These are phyloP conservation scores for Euphorbia pulcherrima DNA, from an alignment of 345 rosid species.

Conservation along the genomic window DNA sequence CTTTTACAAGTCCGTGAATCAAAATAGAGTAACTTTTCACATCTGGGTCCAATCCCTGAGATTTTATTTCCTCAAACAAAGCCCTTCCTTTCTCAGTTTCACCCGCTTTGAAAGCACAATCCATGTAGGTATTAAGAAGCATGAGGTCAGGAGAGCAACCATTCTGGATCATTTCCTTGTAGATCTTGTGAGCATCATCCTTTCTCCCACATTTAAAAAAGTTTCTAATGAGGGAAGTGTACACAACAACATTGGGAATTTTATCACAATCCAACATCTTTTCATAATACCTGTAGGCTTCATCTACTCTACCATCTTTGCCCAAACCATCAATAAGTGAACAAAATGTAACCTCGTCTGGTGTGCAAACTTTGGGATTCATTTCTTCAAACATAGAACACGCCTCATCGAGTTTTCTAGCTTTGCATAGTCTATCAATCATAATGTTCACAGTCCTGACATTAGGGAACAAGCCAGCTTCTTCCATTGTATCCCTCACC, in stretches of 20 bases:
- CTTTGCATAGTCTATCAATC: constrained; percentile 92
- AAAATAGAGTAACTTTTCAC: constrained; percentile 71
- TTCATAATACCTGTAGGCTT: constrained; percentile 78
- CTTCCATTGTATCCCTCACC: constrained; percentile 77
- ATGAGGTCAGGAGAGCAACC: constrained; percentile 71
- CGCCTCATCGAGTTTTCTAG: constrained; percentile 80
- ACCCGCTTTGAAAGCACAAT: constrained; percentile 85
- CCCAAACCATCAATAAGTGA: constrained; percentile 93
- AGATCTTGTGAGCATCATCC: constrained; percentile 94
- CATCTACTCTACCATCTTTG: constrained; percentile 81
- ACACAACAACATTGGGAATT: constrained; percentile 58
- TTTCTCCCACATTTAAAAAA: constrained; percentile 77
- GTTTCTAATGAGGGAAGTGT: constrained; percentile 76
- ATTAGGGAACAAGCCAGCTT: constrained; percentile 79
- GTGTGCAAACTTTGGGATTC: constrained; percentile 72
- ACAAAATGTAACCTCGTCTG: constrained; percentile 75
- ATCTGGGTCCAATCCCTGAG: constrained; percentile 66
- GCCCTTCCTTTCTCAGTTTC: constrained; percentile 80
- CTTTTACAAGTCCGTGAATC: constrained; percentile 76
- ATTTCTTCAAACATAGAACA: constrained; percentile 63
- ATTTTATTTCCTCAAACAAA: constrained; percentile 73
- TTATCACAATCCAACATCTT: constrained; percentile 69
- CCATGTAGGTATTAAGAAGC: constrained; percentile 87
- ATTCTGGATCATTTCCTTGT: constrained; percentile 66
- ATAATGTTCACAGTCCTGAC: constrained; percentile 80